Evolutionary conservation across 2,329 filamentous ascomycete genomes (phyloP).

Genomic region (Penicillium sp.): DNA sequence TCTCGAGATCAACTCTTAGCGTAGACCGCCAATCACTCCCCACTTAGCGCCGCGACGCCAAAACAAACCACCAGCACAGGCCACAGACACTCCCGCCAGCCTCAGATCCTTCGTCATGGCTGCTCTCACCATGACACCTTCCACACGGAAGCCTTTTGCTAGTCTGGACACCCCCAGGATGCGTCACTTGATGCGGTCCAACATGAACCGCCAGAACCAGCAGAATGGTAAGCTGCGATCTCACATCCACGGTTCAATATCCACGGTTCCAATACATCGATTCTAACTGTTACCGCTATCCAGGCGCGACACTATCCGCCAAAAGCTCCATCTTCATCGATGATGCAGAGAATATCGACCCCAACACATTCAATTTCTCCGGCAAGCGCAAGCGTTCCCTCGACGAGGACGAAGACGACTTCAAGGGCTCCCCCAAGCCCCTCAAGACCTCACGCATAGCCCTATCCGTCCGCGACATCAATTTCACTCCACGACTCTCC

Average conservation of each 20-base stretch:
- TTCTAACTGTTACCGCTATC: conserved; percentile 11
- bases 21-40: conserved; percentile 20
- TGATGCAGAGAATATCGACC: conserved; percentile 59
- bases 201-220: conserved; percentile 37
- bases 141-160: conserved; percentile 39
- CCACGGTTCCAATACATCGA: background rate
- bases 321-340: conserved; percentile 29
- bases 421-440: conserved; percentile 49
- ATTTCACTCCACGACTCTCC: conserved; percentile 22
- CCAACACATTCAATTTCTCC: conserved; percentile 52
- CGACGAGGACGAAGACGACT: conserved; percentile 34
- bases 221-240: conserved; percentile 31
- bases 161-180: conserved; percentile 37
- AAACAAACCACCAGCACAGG: conserved; percentile 22
- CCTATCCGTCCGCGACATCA: conserved; percentile 31
- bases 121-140: conserved; percentile 39
- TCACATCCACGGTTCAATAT: background rate
- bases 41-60: conserved; percentile 29
- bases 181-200: conserved; percentile 34
- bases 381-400: conserved; percentile 47
- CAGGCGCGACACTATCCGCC: conserved; percentile 17
- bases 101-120: conserved; percentile 29
- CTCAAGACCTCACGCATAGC: conserved; percentile 50
- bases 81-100: conserved; percentile 5
- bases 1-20: conserved; percentile 6